A percentile compares a stretch with the other conserved stretches of the same genome.
phyloP scores from a whole-genome alignment of 371 early-diverging fungal species.

The Gilbertella persicaria region DNA sequence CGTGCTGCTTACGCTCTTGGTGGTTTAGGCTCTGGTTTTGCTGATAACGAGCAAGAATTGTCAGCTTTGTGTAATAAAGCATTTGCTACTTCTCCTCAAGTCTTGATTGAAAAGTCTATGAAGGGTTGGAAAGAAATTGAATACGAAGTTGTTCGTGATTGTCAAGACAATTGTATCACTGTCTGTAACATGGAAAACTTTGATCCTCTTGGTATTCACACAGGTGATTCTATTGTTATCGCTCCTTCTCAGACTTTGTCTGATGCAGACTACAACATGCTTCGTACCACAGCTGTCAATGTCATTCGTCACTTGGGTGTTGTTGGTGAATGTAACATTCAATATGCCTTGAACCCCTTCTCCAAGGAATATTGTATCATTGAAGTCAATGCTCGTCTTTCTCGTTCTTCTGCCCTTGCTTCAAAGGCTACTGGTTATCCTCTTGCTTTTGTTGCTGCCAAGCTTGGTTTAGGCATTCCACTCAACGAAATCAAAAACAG shows the following conservation, averaged over 20 bases:
- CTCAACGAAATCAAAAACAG: constrained; percentile 86
- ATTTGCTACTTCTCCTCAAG: constrained; percentile 87
- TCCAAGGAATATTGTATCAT: constrained; percentile 93
- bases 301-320: constrained; percentile 89
- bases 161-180: constrained; percentile 91
- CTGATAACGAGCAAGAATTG: constrained; percentile 79
- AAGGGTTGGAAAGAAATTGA: constrained; percentile 99
- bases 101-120: constrained; percentile 93
- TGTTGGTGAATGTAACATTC: constrained; percentile 97
- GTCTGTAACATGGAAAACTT: constrained; percentile 99
- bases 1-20: constrained; percentile 94
- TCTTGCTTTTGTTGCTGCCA: constrained; percentile 96
- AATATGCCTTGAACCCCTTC: constrained; percentile 94
- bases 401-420: constrained; percentile 89
- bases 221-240: constrained; percentile 97
- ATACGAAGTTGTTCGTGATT: constrained; percentile 95
- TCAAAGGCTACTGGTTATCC: constrained; percentile 98
- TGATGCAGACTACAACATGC: constrained; percentile 96
- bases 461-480: constrained; percentile 90
- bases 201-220: constrained; percentile 96
- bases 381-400: constrained; percentile 96
- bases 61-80: constrained; percentile 79
- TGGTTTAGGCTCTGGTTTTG: constrained; percentile 95
- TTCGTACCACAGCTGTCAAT: constrained; percentile 86
- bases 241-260: constrained; percentile 94